A percentile compares a stretch with the other conserved stretches of the same genome.
These are phyloP conservation scores for Aaosphaeria arxii DNA, from an alignment of 2,329 filamentous ascomycete species.

Conservation along the genomic window DNA sequence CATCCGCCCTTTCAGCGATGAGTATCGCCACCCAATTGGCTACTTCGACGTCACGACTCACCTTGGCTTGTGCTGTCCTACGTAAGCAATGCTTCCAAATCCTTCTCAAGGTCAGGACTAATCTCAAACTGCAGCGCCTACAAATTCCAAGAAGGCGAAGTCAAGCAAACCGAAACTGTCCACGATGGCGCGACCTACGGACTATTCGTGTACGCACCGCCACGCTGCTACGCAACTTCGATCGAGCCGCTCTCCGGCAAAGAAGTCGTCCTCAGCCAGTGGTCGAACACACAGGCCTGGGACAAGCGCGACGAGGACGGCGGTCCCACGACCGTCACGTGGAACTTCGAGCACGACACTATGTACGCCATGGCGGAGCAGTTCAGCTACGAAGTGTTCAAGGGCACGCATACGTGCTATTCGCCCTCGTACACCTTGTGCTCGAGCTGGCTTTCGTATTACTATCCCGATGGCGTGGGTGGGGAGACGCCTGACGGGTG, in stretches of 20 bases:
- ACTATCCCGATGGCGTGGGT: not conserved
- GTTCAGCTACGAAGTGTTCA: not conserved
- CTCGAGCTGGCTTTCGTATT: constrained; percentile 1
- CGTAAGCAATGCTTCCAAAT: not conserved
- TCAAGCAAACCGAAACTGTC: not conserved
- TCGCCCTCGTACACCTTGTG: not conserved
- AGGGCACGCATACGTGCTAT: not conserved
- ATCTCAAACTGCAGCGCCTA: not conserved
- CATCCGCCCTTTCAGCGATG: not conserved
- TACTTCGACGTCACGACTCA: not conserved
- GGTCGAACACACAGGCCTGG: not conserved
- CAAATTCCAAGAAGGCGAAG: not conserved
- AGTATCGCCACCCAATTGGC: not conserved
- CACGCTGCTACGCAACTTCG: not conserved
- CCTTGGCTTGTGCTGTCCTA: not conserved
- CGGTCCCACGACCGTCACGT: not conserved
- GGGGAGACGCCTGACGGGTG: too few species aligned
- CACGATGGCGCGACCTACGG: not conserved
- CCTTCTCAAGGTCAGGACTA: not conserved
- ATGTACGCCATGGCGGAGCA: not conserved
- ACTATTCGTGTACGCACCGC: not conserved
- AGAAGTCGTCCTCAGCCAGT: not conserved
- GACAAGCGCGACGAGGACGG: not conserved
- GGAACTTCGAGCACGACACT: not conserved
- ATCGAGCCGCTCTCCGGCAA: not conserved